A percentile compares a stretch with the other conserved stretches of the same genome.
Evolutionary conservation across 129 eudicot species (phyloP).

Genomic region (Ambrosia artemisiifolia): DNA sequence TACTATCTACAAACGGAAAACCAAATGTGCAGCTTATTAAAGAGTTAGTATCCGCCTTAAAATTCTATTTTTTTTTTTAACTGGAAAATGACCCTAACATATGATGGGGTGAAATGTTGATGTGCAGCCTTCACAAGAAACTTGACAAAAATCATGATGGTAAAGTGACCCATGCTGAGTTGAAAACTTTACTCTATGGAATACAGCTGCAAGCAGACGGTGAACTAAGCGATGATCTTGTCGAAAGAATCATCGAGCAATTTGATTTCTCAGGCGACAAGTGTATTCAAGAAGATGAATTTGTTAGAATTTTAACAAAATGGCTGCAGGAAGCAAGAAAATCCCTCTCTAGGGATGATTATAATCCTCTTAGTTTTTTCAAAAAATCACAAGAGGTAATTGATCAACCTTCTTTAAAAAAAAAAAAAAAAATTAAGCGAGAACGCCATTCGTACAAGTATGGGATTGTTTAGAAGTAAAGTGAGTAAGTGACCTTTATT

Average conservation of each 20-base stretch:
- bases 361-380: constrained; percentile 27
- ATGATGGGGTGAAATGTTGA: neutral
- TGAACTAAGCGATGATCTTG: constrained; percentile 30
- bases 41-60: constrained; percentile 33
- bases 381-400: constrained; percentile 21
- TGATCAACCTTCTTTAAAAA: neutral
- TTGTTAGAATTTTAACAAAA: constrained; percentile 34
- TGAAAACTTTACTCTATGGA: constrained; percentile 54
- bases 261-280: constrained; percentile 48
- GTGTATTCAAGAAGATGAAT: constrained; percentile 42
- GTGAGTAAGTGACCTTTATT: neutral
- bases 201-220: constrained; percentile 48
- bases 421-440: no score
- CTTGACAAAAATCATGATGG: constrained; percentile 47
- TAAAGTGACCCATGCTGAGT: constrained; percentile 44
- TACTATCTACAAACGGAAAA: constrained; percentile 47
- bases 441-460: no score
- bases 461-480: neutral
- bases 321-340: constrained; percentile 38
- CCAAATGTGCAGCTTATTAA: constrained; percentile 46
- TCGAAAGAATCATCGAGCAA: constrained; percentile 39
- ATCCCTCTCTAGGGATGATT: constrained; percentile 20
- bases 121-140: constrained; percentile 43
- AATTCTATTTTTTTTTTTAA: neutral
- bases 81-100: neutral